Evolutionary conservation across 2,329 filamentous ascomycete genomes (phyloP).

Genomic region (Botryotinia convoluta): DNA sequence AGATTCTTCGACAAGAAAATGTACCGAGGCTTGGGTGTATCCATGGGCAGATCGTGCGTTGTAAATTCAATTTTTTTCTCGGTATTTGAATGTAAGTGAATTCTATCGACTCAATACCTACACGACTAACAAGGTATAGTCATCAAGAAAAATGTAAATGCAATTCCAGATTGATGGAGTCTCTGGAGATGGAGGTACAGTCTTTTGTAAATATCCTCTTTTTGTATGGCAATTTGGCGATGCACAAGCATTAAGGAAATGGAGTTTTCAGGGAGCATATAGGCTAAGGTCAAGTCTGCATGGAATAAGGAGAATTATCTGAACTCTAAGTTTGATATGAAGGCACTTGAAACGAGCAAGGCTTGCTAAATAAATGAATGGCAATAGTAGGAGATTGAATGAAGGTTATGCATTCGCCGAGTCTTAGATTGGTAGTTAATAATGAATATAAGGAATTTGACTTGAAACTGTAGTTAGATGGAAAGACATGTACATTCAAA

Average conservation of each 20-base stretch:
- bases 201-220: constrained; percentile 19
- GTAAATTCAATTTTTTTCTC: constrained; percentile 91
- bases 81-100: constrained; percentile 62
- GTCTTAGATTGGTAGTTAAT: neutral
- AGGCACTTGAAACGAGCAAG: neutral
- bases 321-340: neutral
- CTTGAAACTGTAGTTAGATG: neutral
- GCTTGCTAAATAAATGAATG: neutral
- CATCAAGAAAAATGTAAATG: constrained; percentile 61
- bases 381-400: neutral
- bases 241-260: constrained; percentile 15
- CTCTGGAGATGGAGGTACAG: neutral
- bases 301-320: neutral
- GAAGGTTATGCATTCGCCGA: neutral
- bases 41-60: constrained; percentile 76
- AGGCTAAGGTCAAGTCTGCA: neutral
- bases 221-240: constrained; percentile 18
- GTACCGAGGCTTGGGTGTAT: constrained; percentile 81
- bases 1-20: constrained; percentile 74
- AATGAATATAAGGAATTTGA: neutral
- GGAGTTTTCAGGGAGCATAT: constrained; percentile 17
- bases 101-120: neutral
- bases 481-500: neutral
- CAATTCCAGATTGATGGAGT: constrained; percentile 34
- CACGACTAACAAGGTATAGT: constrained; percentile 37